Evolutionary conservation across 148 eudicot genomes (phyloP), one percentile per base, ranked within the genome.

Genomic region (Heliamphora exappendiculata): DNA sequence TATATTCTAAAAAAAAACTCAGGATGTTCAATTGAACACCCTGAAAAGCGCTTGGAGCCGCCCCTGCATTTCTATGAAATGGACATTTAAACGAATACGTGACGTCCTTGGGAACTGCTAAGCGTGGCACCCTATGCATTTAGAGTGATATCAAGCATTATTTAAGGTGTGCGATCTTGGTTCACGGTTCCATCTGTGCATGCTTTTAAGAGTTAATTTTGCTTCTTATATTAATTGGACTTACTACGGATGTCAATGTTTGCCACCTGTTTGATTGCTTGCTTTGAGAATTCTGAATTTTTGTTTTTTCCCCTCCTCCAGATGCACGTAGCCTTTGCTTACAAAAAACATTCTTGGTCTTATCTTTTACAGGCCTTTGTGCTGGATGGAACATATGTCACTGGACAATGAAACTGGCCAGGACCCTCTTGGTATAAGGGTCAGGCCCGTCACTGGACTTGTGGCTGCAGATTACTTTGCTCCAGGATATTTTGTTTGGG

Each of bases 401-500:
- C 34, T 64, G 19, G 68, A 64, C 68, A 64, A 64, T 64, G 68
- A 64, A 64, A 34, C 45, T 64, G 68, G 68, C 42, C 68, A 33
- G 68, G 68, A 64, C 68, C 68, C 68, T 34, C 68, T 42, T 34
- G 45, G 68, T 64, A 64, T 64, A 64, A 64, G 68, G 44, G 44
- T 64, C 68, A 64, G 68, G 68, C 24, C 68, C 19, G 68, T 64
- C 19, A 64, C 42, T 1, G 68, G 68, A 64, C 68, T 64, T 36
- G 68, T 64, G 42, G 68, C 68, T 64, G 68, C 68, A 64, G 68
- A 64, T 64, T 64, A 64, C 68, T 64, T 64, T 20, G 68, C 68
- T 64, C 68, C 68, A 64, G 68, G 68, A 64, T 64, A 64, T 42
- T 64, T 64, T 20, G 45, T 64, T 64, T 64, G 68, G 68, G 68